Evolutionary conservation across 768 basidiomycete genomes (phyloP).

Genomic region (Mycena capillaripes): DNA sequence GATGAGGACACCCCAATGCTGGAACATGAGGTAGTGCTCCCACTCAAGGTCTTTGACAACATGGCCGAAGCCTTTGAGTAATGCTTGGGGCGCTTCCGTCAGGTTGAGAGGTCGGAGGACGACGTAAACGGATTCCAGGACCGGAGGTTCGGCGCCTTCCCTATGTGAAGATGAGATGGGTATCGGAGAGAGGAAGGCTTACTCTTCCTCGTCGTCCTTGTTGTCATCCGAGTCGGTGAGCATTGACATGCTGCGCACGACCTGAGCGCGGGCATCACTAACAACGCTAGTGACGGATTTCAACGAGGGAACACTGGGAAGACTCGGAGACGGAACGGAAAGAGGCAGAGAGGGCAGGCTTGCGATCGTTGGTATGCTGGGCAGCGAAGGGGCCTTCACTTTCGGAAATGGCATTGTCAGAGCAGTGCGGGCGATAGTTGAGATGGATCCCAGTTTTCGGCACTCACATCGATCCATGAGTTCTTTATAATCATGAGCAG

Average conservation of each 20-base stretch:
- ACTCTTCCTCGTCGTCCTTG: constrained; percentile 14
- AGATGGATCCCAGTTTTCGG: too few relatives aligned
- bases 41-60: constrained; percentile 35
- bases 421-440: not conserved
- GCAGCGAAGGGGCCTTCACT: constrained; percentile 15
- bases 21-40: constrained; percentile 34
- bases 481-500: too few relatives aligned
- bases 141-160: constrained; percentile 20
- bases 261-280: constrained; percentile 10
- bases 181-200: not conserved
- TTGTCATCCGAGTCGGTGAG: not conserved
- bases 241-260: constrained; percentile 11
- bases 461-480: too few relatives aligned
- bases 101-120: constrained; percentile 36
- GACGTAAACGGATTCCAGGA: constrained; percentile 35
- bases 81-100: constrained; percentile 25
- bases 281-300: constrained; percentile 10
- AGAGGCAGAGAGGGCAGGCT: constrained; percentile 12
- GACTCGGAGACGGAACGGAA: constrained; percentile 16
- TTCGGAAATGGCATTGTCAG: constrained; percentile 1
- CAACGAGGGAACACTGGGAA: constrained; percentile 20
- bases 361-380: constrained; percentile 19
- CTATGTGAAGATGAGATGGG: constrained; percentile 5
- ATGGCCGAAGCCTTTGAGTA: constrained; percentile 25
- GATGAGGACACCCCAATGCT: constrained; percentile 38